These are phyloP conservation scores for Arthrobotrys pseudoclavata DNA, from an alignment of 2,329 filamentous ascomycete species.

Conservation along the genomic window DNA sequence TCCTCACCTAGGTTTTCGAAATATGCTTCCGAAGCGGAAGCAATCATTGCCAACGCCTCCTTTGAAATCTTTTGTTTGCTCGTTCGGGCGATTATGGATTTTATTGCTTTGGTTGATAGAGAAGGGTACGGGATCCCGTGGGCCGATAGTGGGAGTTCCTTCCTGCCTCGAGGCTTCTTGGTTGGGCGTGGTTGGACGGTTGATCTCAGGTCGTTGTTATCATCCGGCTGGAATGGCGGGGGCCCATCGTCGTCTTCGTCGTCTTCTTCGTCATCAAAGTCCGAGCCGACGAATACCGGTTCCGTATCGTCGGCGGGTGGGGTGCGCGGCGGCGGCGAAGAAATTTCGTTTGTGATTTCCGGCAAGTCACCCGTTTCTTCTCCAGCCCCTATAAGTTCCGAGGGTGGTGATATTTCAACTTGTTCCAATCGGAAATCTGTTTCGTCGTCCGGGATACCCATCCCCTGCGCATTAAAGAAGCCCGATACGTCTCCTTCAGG, in stretches of 20 bases:
- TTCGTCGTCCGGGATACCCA: slow-evolving; percentile 51
- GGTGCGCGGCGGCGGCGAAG: slow-evolving; percentile 20
- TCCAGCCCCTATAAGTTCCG: neutral
- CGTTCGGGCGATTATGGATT: slow-evolving; percentile 68
- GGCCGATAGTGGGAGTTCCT: slow-evolving; percentile 74
- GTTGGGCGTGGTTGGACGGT: neutral
- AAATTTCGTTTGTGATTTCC: slow-evolving; percentile 33
- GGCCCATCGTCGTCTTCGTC: slow-evolving; percentile 9
- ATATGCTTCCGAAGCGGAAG: slow-evolving; percentile 88
- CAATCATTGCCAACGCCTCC: slow-evolving; percentile 80
- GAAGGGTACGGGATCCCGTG: slow-evolving; percentile 82
- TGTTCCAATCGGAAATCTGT: slow-evolving; percentile 54
- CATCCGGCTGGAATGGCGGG: slow-evolving; percentile 19
- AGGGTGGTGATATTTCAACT: slow-evolving; percentile 30
- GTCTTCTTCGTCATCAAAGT: slow-evolving; percentile 36
- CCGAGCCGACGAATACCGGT: slow-evolving; percentile 26
- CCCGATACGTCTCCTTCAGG: slow-evolving; percentile 39
- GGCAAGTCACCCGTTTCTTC: slow-evolving; percentile 17
- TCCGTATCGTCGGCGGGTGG: slow-evolving; percentile 3
- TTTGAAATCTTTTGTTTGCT: slow-evolving; percentile 71
- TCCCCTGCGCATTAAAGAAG: slow-evolving; percentile 43
- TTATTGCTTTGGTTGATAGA: slow-evolving; percentile 79
- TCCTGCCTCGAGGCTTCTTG: slow-evolving; percentile 66
- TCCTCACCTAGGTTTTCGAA: slow-evolving; percentile 90
- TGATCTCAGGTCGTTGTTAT: neutral